These are phyloP conservation scores for Vitis cinerea DNA, from an alignment of 164 flowering plant genomes.

Conservation along the genomic window DNA sequence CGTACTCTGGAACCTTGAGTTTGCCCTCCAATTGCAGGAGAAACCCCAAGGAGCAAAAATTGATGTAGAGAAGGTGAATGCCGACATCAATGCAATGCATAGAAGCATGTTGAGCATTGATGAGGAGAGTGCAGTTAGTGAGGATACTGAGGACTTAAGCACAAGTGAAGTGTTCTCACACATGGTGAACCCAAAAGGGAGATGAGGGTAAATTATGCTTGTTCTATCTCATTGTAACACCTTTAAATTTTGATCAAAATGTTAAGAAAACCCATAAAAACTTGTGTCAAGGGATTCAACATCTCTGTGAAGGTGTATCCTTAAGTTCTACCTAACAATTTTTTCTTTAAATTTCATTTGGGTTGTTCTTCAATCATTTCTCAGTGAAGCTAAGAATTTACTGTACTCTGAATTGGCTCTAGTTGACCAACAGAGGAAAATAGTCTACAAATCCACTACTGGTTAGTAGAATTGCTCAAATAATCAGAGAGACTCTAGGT, in stretches of 20 bases:
- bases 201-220: constrained; percentile 28
- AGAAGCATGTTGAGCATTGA: constrained; percentile 7
- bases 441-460: background rate
- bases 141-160: constrained; percentile 16
- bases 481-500: background rate
- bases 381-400: too few relatives aligned
- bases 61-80: background rate
- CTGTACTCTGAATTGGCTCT: too few relatives aligned
- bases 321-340: too few relatives aligned
- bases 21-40: constrained; percentile 38
- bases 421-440: background rate
- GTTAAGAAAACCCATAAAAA: background rate
- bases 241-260: background rate
- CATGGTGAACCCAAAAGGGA: constrained; percentile 39
- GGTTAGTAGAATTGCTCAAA: background rate
- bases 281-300: background rate
- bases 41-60: constrained; percentile 14
- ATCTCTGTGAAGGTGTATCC: too few relatives aligned
- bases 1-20: constrained; percentile 55
- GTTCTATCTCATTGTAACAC: background rate
- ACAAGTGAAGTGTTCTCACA: constrained; percentile 43
- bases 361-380: too few relatives aligned
- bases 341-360: too few relatives aligned
- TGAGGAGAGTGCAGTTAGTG: constrained; percentile 14
- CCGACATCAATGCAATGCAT: constrained; percentile 1